phyloP scores from a whole-genome alignment of 345 rosid genomes.

The Mercurialis annua region DNA sequence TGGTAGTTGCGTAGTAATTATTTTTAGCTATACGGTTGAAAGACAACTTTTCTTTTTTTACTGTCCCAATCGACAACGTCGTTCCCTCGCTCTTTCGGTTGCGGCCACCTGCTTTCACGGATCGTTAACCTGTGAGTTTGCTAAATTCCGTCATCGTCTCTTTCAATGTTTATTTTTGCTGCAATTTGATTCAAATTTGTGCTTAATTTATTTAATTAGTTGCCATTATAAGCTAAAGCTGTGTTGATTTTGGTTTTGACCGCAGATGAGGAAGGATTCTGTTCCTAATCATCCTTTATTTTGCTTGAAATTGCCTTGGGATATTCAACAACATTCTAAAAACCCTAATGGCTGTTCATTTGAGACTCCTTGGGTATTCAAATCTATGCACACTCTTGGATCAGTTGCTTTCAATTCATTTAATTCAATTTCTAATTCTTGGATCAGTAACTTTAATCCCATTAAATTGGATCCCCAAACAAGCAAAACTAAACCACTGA shows the following conservation, averaged over 20 bases:
- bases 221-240: too few species aligned
- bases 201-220: too few species aligned
- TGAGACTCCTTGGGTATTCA: constrained; percentile 73
- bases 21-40: too few species aligned
- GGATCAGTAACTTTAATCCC: constrained; percentile 27
- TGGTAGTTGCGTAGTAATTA: too few species aligned
- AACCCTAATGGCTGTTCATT: constrained; percentile 43
- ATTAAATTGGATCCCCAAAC: constrained; percentile 21
- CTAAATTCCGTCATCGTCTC: too few species aligned
- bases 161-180: too few species aligned
- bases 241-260: not conserved
- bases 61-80: too few species aligned
- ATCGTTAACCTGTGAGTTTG: too few species aligned
- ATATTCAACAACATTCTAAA: constrained; percentile 33
- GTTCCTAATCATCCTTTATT: constrained; percentile 40
- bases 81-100: too few species aligned
- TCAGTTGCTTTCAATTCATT: constrained; percentile 55
- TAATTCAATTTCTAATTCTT: constrained; percentile 31
- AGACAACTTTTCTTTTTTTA: too few species aligned
- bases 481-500: constrained; percentile 25
- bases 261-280: constrained; percentile 12
- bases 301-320: constrained; percentile 89
- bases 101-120: too few species aligned
- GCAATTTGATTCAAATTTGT: too few species aligned
- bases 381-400: constrained; percentile 60